Percentiles rank a stretch among this genome's conserved stretches.
Evolutionary conservation across 495 filamentous ascomycete genomes (phyloP).

Genomic region (Xylaria cubensis): DNA sequence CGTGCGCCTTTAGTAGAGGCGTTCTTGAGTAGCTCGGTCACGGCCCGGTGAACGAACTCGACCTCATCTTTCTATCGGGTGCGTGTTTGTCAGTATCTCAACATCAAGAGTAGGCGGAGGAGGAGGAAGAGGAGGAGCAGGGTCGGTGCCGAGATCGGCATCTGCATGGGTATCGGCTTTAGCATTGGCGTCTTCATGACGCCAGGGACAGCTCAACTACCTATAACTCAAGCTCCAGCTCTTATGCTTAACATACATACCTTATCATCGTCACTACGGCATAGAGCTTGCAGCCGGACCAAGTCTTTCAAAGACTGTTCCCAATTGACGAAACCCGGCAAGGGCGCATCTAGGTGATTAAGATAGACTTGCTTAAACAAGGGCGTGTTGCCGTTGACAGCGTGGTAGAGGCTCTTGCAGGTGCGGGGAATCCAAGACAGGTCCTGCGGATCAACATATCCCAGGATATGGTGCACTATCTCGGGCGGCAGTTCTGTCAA

Average conservation of each 20-base stretch:
- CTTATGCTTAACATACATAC: constrained; percentile 21
- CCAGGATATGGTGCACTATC: constrained; percentile 62
- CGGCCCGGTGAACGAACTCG: constrained; percentile 47
- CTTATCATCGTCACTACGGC: constrained; percentile 41
- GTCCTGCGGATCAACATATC: constrained; percentile 59
- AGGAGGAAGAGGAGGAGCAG: neutral
- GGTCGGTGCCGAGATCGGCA: neutral
- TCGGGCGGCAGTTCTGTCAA: constrained; percentile 60
- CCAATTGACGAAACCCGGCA: constrained; percentile 52
- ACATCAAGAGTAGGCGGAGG: constrained; percentile 10
- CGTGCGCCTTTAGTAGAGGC: constrained; percentile 36
- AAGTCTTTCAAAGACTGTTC: constrained; percentile 55
- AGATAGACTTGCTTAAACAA: constrained; percentile 63
- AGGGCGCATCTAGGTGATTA: constrained; percentile 47
- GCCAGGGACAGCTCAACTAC: neutral
- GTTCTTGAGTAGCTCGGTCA: constrained; percentile 46
- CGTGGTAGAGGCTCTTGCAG: constrained; percentile 55
- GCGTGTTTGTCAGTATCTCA: constrained; percentile 25
- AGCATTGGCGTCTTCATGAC: neutral
- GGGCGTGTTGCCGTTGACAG: constrained; percentile 56
- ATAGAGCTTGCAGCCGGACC: constrained; percentile 54
- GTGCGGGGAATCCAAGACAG: constrained; percentile 52
- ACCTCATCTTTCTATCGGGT: constrained; percentile 39
- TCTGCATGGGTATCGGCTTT: neutral
- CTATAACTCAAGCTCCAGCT: neutral